Percentiles rank a stretch among this genome's conserved stretches.
phyloP scores from a whole-genome alignment of 495 filamentous ascomycete species.

The Immersiella caudata region DNA sequence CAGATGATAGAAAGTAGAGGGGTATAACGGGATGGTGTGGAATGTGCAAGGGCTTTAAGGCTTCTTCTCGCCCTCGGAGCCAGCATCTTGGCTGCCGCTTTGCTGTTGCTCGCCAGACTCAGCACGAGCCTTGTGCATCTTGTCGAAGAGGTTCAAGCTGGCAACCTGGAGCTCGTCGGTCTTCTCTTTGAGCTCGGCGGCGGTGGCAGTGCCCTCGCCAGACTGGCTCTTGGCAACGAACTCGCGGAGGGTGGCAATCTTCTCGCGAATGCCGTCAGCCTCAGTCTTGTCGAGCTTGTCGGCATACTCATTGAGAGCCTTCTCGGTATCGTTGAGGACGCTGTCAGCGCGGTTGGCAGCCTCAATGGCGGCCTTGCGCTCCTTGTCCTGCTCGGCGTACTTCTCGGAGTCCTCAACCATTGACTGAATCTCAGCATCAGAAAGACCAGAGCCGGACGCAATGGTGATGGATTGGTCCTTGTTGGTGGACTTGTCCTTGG shows the following conservation, averaged over 20 bases:
- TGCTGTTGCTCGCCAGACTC: constrained; percentile 60
- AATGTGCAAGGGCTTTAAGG: constrained; percentile 20
- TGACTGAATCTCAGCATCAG: constrained; percentile 86
- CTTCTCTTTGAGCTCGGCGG: constrained; percentile 95
- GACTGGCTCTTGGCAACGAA: constrained; percentile 93
- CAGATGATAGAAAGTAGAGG: constrained; percentile 35
- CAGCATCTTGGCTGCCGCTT: constrained; percentile 23
- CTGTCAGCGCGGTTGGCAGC: constrained; percentile 95
- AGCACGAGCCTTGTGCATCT: constrained; percentile 95
- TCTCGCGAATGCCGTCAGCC: constrained; percentile 88
- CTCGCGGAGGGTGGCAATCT: constrained; percentile 87
- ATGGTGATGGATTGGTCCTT: constrained; percentile 99
- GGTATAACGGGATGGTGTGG: constrained; percentile 28
- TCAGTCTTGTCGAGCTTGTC: constrained; percentile 97
- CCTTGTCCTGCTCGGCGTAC: constrained; percentile 93
- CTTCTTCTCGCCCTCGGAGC: constrained; percentile 87
- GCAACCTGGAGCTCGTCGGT: constrained; percentile 95
- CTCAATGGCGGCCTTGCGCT: constrained; percentile 94
- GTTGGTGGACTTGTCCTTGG: constrained; percentile 98
- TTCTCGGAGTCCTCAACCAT: constrained; percentile 99
- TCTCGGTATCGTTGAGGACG: constrained; percentile 96
- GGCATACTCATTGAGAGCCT: constrained; percentile 94
- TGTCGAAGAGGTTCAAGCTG: constrained; percentile 95
- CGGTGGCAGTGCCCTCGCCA: constrained; percentile 81
- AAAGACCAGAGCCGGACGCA: constrained; percentile 97